Evolutionary conservation across 2,329 filamentous ascomycete genomes (phyloP).

Genomic region (Fusarium verticillioides): DNA sequence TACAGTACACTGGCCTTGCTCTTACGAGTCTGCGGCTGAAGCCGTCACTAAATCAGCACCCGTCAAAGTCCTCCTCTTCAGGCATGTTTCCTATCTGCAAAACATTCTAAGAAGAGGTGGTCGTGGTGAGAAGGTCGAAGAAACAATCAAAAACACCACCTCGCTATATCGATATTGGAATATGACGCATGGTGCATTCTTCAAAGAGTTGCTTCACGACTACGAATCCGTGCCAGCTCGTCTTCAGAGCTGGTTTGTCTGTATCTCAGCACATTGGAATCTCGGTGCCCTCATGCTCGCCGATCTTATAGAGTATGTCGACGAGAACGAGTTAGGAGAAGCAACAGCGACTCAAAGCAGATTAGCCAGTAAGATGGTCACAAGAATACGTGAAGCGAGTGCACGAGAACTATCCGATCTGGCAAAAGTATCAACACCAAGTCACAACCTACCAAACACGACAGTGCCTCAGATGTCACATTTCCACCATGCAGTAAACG

Average conservation of each 20-base stretch:
- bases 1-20: constrained; percentile 61
- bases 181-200: constrained; percentile 60
- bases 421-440: constrained; percentile 56
- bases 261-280: constrained; percentile 67
- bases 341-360: constrained; percentile 39
- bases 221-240: constrained; percentile 61
- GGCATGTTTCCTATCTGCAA: constrained; percentile 63
- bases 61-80: constrained; percentile 68
- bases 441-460: constrained; percentile 12
- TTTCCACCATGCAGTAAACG: constrained; percentile 64
- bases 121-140: constrained; percentile 55
- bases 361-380: constrained; percentile 47
- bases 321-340: constrained; percentile 49
- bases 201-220: constrained; percentile 60
- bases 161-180: constrained; percentile 66
- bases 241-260: constrained; percentile 69
- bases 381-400: constrained; percentile 55
- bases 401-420: constrained; percentile 60
- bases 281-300: constrained; percentile 65
- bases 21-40: constrained; percentile 60
- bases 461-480: constrained; percentile 47
- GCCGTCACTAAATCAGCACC: constrained; percentile 63
- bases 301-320: constrained; percentile 63
- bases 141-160: constrained; percentile 58
- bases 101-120: constrained; percentile 57